phyloP scores from a whole-genome alignment of 441 rosid genomes.

The Geranium incanum region DNA sequence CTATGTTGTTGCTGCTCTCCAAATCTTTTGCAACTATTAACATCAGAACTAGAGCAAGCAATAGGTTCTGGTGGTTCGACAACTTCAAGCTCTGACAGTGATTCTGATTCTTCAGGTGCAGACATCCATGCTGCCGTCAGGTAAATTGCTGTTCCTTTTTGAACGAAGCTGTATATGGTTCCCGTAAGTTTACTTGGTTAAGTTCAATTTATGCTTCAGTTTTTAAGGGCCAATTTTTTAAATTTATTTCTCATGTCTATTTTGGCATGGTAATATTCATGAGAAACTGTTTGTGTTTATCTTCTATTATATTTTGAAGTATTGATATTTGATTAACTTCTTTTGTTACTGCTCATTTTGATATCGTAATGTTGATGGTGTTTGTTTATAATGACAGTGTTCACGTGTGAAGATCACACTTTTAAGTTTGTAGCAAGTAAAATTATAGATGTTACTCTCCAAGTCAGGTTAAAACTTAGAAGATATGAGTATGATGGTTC shows the following conservation, averaged over 20 bases:
- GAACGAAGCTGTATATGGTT: neutral
- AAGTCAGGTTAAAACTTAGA: neutral
- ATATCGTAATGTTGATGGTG: neutral
- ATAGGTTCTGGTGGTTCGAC: slow-evolving; percentile 35
- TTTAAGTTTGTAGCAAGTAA: neutral
- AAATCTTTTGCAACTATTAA: slow-evolving; percentile 55
- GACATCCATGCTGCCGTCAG: slow-evolving; percentile 45
- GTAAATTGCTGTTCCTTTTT: slow-evolving; percentile 29
- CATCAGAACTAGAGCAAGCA: slow-evolving; percentile 69
- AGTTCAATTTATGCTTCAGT: neutral
- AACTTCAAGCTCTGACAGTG: slow-evolving; percentile 67
- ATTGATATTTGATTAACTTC: neutral
- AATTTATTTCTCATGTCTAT: neutral
- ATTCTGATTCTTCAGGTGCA: slow-evolving; percentile 67
- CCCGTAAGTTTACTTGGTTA: neutral
- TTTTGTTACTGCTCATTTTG: neutral
- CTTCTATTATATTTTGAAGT: neutral
- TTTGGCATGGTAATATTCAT: neutral
- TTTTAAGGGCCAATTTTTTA: neutral
- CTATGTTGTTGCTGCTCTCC: slow-evolving; percentile 85
- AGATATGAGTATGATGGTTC: neutral
- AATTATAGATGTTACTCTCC: neutral
- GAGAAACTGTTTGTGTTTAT: neutral
- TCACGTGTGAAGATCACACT: neutral
- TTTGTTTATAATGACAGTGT: neutral